phyloP scores from a whole-genome alignment of 1,284 basidiomycete genomes.

The Filobasidium uniguttulatum region DNA sequence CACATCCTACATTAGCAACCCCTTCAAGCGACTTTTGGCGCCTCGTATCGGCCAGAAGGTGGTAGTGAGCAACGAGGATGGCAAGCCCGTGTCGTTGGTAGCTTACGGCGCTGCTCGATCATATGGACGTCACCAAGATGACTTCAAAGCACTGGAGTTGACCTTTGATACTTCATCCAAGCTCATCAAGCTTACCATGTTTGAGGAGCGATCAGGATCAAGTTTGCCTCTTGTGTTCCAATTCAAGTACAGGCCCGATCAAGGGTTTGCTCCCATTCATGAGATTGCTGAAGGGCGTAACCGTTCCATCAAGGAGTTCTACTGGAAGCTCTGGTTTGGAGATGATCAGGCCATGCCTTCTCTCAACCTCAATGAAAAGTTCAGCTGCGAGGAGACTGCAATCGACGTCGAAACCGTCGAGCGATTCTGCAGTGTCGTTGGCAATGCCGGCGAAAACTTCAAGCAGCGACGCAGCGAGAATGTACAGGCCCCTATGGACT shows the following conservation, averaged over 20 bases:
- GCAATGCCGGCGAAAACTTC: conserved; percentile 83
- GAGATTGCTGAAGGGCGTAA: conserved; percentile 77
- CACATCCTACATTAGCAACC: conserved; percentile 70
- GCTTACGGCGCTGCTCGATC: conserved; percentile 70
- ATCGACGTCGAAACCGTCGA: conserved; percentile 66
- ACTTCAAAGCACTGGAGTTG: conserved; percentile 76
- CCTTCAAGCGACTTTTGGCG: conserved; percentile 69
- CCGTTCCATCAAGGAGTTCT: conserved; percentile 84
- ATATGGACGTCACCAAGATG: conserved; percentile 53
- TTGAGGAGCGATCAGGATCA: conserved; percentile 65
- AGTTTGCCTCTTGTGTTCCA: conserved; percentile 68
- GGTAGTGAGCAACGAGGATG: conserved; percentile 40
- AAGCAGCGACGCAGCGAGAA: conserved; percentile 56
- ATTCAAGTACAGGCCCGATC: conserved; percentile 76
- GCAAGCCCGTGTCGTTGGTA: conserved; percentile 42
- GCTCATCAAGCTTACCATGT: conserved; percentile 48
- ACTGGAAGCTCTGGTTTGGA: conserved; percentile 94
- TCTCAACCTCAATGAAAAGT: conserved; percentile 59
- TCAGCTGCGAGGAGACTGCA: conserved; percentile 67
- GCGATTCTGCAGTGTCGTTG: conserved; percentile 82
- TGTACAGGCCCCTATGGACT: conserved; percentile 90
- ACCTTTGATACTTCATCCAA: conserved; percentile 46
- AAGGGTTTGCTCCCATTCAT: conserved; percentile 85
- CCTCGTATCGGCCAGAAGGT: conserved; percentile 69
- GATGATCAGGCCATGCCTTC: conserved; percentile 60